phyloP scores from a whole-genome alignment of 2,329 filamentous ascomycete genomes.

The Phyllosticta citrichinensis region DNA sequence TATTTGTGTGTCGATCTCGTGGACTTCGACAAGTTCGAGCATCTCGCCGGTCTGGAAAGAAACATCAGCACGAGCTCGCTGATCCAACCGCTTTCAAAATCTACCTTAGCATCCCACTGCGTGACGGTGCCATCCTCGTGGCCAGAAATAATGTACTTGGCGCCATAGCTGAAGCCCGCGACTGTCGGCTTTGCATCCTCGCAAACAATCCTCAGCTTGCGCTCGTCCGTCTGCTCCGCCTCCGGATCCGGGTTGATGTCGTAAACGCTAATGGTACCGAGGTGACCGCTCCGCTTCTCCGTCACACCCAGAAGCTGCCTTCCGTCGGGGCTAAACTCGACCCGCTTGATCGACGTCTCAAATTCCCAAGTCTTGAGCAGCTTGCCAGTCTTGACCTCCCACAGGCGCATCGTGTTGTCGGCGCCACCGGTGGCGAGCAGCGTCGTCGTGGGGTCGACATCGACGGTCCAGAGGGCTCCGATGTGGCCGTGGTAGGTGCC shows the following conservation, averaged over 20 bases:
- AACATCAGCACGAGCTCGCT: not conserved
- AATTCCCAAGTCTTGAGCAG: constrained; percentile 97
- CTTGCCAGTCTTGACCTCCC: constrained; percentile 89
- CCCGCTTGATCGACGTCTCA: constrained; percentile 90
- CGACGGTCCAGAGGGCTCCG: constrained; percentile 97
- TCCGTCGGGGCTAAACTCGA: constrained; percentile 94
- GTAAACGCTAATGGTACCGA: constrained; percentile 87
- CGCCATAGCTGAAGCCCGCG: constrained; percentile 89
- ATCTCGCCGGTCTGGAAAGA: constrained; percentile 60
- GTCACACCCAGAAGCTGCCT: constrained; percentile 85
- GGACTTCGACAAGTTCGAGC: constrained; percentile 68
- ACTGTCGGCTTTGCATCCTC: constrained; percentile 91
- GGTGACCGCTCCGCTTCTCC: constrained; percentile 95
- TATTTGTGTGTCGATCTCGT: constrained; percentile 76
- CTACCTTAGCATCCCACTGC: constrained; percentile 78
- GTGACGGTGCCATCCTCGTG: constrained; percentile 94
- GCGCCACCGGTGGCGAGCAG: constrained; percentile 91
- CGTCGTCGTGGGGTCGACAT: constrained; percentile 84
- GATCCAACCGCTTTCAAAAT: not conserved
- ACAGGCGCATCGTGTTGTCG: constrained; percentile 96
- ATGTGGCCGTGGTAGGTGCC: constrained; percentile 96
- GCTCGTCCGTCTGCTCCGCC: constrained; percentile 77
- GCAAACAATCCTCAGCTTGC: constrained; percentile 76
- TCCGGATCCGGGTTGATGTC: constrained; percentile 78
- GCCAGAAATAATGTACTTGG: constrained; percentile 92